These are phyloP conservation scores for Rhizopogon vesiculosus DNA, from an alignment of 768 basidiomycete species.

Conservation along the genomic window DNA sequence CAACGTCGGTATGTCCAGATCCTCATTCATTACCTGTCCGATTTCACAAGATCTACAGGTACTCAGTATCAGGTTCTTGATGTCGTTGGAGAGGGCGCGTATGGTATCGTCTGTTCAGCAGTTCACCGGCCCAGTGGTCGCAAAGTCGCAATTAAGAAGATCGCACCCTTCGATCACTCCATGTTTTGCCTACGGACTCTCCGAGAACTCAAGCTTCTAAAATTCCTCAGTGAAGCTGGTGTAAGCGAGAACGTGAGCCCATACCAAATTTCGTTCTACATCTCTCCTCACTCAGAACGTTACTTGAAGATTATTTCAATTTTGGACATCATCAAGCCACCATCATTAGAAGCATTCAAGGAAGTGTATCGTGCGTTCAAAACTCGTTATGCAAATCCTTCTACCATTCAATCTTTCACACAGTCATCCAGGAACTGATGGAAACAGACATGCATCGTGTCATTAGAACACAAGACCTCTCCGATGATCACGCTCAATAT, in stretches of 20 bases:
- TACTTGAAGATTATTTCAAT: conserved; percentile 75
- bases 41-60: conserved; percentile 31
- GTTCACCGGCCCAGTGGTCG: conserved; percentile 81
- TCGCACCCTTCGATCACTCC: conserved; percentile 91
- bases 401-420: conserved; percentile 10
- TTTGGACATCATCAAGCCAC: conserved; percentile 82
- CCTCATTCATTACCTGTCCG: not conserved
- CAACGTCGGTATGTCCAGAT: conserved; percentile 63
- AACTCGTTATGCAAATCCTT: not conserved
- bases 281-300: not conserved
- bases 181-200: conserved; percentile 94
- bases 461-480: conserved; percentile 90
- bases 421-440: conserved; percentile 90
- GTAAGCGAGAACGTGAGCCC: conserved; percentile 77
- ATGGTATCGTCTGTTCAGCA: conserved; percentile 94
- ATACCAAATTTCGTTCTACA: not conserved
- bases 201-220: conserved; percentile 78
- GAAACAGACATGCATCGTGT: conserved; percentile 97
- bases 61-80: conserved; percentile 82
- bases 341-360: conserved; percentile 77
- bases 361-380: conserved; percentile 68
- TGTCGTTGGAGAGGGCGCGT: conserved; percentile 88
- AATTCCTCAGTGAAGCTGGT: conserved; percentile 82
- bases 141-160: conserved; percentile 96
- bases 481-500: conserved; percentile 93